Conservation (phyloP, 257 asterid species). For the Sherardia arvensis region DNA sequence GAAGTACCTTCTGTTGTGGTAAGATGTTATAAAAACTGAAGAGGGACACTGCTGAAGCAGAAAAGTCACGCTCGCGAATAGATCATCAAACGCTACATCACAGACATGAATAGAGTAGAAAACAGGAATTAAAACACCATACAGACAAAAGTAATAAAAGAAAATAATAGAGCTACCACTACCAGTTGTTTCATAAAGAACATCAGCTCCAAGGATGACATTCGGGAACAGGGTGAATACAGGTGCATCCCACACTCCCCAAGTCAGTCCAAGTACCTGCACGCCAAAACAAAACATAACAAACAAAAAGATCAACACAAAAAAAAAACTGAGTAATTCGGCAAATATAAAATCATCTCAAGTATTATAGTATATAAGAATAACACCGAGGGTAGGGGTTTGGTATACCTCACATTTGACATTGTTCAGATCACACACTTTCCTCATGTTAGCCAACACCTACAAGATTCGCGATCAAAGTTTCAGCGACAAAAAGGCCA, state of each 20-base stretch:
- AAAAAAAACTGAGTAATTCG: neutral
- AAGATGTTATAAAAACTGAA: constrained; percentile 76
- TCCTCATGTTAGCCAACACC: constrained; percentile 81
- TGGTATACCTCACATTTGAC: constrained; percentile 57
- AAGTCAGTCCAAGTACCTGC: constrained; percentile 75
- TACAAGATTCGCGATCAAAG: constrained; percentile 21
- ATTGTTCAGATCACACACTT: constrained; percentile 48
- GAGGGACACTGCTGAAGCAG: constrained; percentile 56
- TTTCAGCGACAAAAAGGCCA: neutral
- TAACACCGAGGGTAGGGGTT: neutral
- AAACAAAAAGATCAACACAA: neutral
- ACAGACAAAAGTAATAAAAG: neutral
- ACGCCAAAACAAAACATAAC: constrained; percentile 3
- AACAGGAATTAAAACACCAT: neutral
- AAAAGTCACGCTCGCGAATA: constrained; percentile 68
- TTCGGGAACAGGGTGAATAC: constrained; percentile 57
- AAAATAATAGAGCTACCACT: constrained; percentile 27
- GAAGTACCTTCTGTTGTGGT: constrained; percentile 85
- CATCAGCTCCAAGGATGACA: constrained; percentile 95
- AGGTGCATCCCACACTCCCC: constrained; percentile 78
- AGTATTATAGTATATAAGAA: neutral
- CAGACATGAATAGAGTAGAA: constrained; percentile 18
- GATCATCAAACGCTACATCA: constrained; percentile 73
- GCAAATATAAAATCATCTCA: neutral
- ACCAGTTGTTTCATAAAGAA: constrained; percentile 74